Conservation (phyloP, 2,329 filamentous ascomycete genomes). For the Calonectria pseudoreteaudii region DNA sequence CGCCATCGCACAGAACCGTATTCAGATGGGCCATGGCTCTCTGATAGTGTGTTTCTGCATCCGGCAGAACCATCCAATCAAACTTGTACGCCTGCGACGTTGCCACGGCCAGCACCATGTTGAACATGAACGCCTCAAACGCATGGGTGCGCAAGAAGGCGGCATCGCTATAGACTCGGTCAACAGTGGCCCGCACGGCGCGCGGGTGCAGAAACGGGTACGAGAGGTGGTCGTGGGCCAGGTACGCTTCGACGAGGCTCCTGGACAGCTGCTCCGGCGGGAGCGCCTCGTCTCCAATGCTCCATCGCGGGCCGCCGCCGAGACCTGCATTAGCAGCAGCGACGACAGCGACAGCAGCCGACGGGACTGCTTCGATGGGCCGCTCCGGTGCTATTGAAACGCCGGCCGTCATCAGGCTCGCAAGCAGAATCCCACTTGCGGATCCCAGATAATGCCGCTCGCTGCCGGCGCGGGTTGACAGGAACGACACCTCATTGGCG, state of each 20-base stretch:
- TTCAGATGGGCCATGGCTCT: slow-evolving; percentile 52
- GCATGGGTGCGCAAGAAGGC: slow-evolving; percentile 43
- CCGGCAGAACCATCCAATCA: slow-evolving; percentile 56
- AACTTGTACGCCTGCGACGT: slow-evolving; percentile 57
- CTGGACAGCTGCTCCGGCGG: slow-evolving; percentile 15
- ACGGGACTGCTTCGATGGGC: slow-evolving; percentile 11
- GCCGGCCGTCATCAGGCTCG: slow-evolving; percentile 51
- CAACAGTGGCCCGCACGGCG: slow-evolving; percentile 11
- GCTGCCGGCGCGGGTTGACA: slow-evolving; percentile 55
- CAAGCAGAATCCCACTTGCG: slow-evolving; percentile 54
- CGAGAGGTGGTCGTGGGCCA: slow-evolving; percentile 55
- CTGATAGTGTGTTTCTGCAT: slow-evolving; percentile 55
- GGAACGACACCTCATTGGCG: slow-evolving; percentile 50
- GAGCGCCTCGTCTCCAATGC: slow-evolving; percentile 51
- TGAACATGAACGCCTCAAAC: slow-evolving; percentile 53
- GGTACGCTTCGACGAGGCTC: slow-evolving; percentile 47
- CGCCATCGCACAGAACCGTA: slow-evolving; percentile 51
- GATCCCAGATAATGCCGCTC: slow-evolving; percentile 56
- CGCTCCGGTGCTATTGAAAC: slow-evolving; percentile 4
- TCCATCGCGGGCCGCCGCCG: slow-evolving; percentile 21
- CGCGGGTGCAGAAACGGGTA: slow-evolving; percentile 55
- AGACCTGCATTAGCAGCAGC: slow-evolving; percentile 21
- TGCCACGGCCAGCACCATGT: slow-evolving; percentile 58
- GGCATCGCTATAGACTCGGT: slow-evolving; percentile 42
- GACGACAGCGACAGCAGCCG: slow-evolving; percentile 21